A percentile compares a stretch with the other conserved stretches of the same genome.
Conservation (phyloP, 2,329 filamentous ascomycete species). For the Dactylellina drechsleri region DNA sequence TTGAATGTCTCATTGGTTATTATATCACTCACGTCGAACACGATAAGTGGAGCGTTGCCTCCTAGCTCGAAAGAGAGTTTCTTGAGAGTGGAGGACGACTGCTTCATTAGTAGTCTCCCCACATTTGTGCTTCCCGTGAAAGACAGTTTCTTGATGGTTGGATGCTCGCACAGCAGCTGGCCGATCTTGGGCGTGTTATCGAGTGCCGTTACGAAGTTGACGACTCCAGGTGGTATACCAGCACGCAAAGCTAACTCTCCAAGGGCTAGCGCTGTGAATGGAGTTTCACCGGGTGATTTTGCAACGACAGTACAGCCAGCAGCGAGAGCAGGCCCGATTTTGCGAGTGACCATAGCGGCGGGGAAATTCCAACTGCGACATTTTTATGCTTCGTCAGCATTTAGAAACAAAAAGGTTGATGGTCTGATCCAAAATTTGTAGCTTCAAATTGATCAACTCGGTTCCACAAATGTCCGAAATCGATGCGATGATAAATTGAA, state of each 20-base stretch:
- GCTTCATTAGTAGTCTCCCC: constrained; percentile 84
- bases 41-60: constrained; percentile 94
- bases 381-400: constrained; percentile 30
- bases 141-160: constrained; percentile 84
- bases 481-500: too few relatives aligned
- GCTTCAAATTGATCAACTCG: constrained; percentile 4
- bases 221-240: constrained; percentile 87
- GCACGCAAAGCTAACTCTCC: constrained; percentile 87
- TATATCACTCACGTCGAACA: constrained; percentile 73
- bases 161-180: constrained; percentile 77
- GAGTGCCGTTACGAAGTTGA: constrained; percentile 85
- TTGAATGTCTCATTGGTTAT: constrained; percentile 28
- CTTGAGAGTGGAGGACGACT: constrained; percentile 84
- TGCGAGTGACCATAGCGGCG: constrained; percentile 78
- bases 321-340: constrained; percentile 79
- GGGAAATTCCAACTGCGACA: constrained; percentile 80
- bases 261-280: constrained; percentile 86
- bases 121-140: constrained; percentile 85
- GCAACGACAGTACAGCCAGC: constrained; percentile 95
- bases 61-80: constrained; percentile 90
- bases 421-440: neutral
- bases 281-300: constrained; percentile 92
- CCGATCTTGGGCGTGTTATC: constrained; percentile 84
- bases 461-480: neutral
- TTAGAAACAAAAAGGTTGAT: neutral